Conservation (phyloP, 345 rosid genomes). For the Populus davidiana region DNA sequence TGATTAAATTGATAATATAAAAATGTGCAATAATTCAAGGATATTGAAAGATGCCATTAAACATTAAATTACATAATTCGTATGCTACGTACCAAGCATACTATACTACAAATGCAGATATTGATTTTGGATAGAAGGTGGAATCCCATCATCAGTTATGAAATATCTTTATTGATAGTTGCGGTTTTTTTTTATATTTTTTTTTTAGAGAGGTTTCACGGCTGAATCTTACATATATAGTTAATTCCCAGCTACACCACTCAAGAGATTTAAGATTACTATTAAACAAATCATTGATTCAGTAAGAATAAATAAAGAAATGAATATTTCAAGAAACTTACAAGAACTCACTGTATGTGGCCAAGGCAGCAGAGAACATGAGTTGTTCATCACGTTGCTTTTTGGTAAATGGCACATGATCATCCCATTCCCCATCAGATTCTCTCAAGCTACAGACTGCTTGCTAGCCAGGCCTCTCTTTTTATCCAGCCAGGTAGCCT, state of each 20-base stretch:
- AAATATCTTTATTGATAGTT: too few relatives aligned
- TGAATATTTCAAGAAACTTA: not conserved
- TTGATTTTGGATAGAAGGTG: too few relatives aligned
- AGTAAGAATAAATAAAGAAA: not conserved
- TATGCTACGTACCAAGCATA: too few relatives aligned
- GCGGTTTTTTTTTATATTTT: too few relatives aligned
- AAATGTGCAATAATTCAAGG: too few relatives aligned
- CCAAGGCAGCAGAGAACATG: not conserved
- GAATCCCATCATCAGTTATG: too few relatives aligned
- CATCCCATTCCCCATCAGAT: not conserved
- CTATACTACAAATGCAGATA: too few relatives aligned
- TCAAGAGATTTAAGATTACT: not conserved
- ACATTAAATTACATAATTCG: too few relatives aligned
- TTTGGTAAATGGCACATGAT: not conserved
- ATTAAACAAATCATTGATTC: not conserved
- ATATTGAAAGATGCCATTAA: too few relatives aligned
- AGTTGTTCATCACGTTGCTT: conserved; percentile 9
- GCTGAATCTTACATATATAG: not conserved
- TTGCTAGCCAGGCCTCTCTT: not conserved
- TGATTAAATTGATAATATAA: too few relatives aligned
- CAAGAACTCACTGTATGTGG: not conserved
- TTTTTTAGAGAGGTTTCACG: not conserved
- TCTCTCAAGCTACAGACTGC: not conserved
- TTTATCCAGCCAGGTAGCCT: not conserved
- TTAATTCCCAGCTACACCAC: not conserved